phyloP scores from a whole-genome alignment of 2,329 filamentous ascomycete species.

The Alternaria sp. region DNA sequence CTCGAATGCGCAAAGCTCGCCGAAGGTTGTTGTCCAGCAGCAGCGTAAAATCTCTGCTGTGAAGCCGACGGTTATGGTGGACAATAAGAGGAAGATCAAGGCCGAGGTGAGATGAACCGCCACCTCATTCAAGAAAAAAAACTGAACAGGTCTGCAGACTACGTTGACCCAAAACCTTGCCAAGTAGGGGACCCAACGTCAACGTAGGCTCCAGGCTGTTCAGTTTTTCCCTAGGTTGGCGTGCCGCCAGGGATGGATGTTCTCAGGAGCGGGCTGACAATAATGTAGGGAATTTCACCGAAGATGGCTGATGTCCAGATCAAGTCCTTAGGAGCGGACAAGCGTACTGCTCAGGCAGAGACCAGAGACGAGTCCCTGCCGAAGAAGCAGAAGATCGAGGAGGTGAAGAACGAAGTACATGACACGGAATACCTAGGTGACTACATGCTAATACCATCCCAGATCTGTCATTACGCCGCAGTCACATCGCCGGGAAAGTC shows the following conservation, averaged over 20 bases:
- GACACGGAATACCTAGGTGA: background rate
- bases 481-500: too few species aligned
- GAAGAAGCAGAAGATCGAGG: conserved; percentile 7
- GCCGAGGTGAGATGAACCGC: conserved; percentile 4
- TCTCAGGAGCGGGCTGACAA: background rate
- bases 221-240: too few species aligned
- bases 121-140: too few species aligned
- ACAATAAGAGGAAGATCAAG: conserved; percentile 15
- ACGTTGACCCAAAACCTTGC: too few species aligned
- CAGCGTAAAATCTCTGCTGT: background rate
- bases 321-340: background rate
- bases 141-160: too few species aligned
- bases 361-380: background rate
- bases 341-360: background rate
- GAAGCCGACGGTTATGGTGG: background rate
- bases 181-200: too few species aligned
- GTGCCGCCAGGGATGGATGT: too few species aligned
- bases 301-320: background rate
- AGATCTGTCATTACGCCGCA: too few species aligned
- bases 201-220: too few species aligned
- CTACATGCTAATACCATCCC: background rate
- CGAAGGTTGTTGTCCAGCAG: background rate
- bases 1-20: background rate
- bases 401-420: background rate
- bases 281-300: background rate